Conservation (phyloP, 2,329 filamentous ascomycete species). For the Cordyceps militaris region DNA sequence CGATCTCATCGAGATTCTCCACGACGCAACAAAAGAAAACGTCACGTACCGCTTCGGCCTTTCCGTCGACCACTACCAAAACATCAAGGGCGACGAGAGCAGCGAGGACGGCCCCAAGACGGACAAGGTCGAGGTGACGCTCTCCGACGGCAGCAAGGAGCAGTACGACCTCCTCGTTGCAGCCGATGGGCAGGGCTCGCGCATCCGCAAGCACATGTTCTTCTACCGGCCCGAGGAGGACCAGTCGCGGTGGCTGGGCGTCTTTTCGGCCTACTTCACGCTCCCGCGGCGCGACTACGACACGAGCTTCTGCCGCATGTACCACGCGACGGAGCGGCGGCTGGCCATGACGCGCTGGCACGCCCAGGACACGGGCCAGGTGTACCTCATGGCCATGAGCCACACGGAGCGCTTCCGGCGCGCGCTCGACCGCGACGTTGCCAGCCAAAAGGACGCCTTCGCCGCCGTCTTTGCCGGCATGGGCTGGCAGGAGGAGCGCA, state of each 20-base stretch:
- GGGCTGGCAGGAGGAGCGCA: conserved; percentile 10
- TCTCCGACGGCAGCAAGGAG: conserved; percentile 36
- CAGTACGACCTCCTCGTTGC: conserved; percentile 46
- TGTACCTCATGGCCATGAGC: conserved; percentile 11
- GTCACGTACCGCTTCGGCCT: conserved; percentile 24
- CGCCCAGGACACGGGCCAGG: background rate
- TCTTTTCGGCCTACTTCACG: conserved; percentile 9
- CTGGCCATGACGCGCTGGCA: conserved; percentile 12
- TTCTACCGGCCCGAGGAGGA: conserved; percentile 7
- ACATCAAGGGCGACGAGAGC: conserved; percentile 17
- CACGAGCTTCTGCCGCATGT: conserved; percentile 11
- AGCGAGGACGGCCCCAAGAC: conserved; percentile 24
- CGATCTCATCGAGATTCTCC: conserved; percentile 44
- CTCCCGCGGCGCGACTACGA: conserved; percentile 9
- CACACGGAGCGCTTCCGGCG: conserved; percentile 6
- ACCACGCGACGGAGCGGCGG: conserved; percentile 6
- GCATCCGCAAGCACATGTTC: conserved; percentile 15
- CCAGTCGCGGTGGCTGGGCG: conserved; percentile 3
- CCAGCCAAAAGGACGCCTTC: conserved; percentile 7
- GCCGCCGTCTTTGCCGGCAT: conserved; percentile 2
- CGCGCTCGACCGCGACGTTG: conserved; percentile 3
- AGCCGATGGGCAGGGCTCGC: conserved; percentile 40
- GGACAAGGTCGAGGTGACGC: conserved; percentile 15
- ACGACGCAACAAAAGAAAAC: conserved; percentile 29
- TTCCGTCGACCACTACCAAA: conserved; percentile 23